These are phyloP conservation scores for Neonectria coccinea DNA, from an alignment of 2,329 filamentous ascomycete genomes.

Conservation along the genomic window DNA sequence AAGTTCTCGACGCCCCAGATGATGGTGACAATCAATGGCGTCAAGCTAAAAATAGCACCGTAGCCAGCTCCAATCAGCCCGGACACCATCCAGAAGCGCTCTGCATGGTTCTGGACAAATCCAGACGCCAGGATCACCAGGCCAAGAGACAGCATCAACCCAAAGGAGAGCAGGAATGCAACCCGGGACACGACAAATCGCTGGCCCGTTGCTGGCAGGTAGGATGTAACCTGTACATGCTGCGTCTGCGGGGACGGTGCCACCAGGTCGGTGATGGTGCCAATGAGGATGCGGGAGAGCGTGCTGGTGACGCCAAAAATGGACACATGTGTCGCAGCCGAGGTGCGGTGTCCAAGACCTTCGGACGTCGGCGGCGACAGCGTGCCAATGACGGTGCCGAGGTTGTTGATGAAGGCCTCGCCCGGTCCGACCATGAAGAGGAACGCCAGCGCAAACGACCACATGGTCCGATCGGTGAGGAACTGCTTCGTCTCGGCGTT, in stretches of 20 bases:
- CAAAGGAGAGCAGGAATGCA: slow-evolving; percentile 81
- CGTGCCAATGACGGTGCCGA: slow-evolving; percentile 93
- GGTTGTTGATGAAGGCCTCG: slow-evolving; percentile 98
- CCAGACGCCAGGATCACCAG: slow-evolving; percentile 84
- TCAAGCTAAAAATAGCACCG: slow-evolving; percentile 88
- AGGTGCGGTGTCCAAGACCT: slow-evolving; percentile 60
- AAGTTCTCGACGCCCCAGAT: slow-evolving; percentile 99
- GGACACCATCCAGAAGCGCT: slow-evolving; percentile 88
- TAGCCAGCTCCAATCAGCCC: slow-evolving; percentile 90
- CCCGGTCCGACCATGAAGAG: slow-evolving; percentile 93
- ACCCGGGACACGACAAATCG: slow-evolving; percentile 79
- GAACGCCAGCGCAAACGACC: slow-evolving; percentile 91
- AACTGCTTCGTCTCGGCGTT: slow-evolving; percentile 92
- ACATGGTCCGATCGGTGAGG: slow-evolving; percentile 91
- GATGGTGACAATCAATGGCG: slow-evolving; percentile 93
- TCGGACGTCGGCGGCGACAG: slow-evolving; percentile 71
- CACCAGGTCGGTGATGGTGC: slow-evolving; percentile 87
- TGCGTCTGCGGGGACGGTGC: slow-evolving; percentile 75
- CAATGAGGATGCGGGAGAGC: slow-evolving; percentile 87
- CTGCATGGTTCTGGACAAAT: slow-evolving; percentile 76
- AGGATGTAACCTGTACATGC: slow-evolving; percentile 61
- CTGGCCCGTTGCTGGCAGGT: slow-evolving; percentile 44
- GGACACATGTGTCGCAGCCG: slow-evolving; percentile 89
- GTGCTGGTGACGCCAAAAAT: slow-evolving; percentile 93
- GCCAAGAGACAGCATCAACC: slow-evolving; percentile 78